These are phyloP conservation scores for sweet orange (Citrus sinensis) DNA, from an alignment of 345 rosid species.

Conservation along the genomic window DVS_A1.0 CM039163.1:2977501-2978000, in stretches of 20 bases:
- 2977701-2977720: neutral
- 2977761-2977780: neutral
- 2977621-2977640: neutral
- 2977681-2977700: neutral
- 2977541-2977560: slow-evolving; percentile 45
- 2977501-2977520: slow-evolving; percentile 13
- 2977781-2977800: neutral
- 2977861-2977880: too few species aligned
- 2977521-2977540: slow-evolving; percentile 31
- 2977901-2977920: too few species aligned
- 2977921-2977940: too few species aligned
- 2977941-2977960: too few species aligned
- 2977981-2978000: too few species aligned
- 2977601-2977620: slow-evolving; percentile 7
- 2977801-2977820: too few species aligned
- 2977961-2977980: too few species aligned
- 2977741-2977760: neutral
- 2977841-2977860: too few species aligned
- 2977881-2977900: too few species aligned
- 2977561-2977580: slow-evolving; percentile 16
- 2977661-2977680: neutral
- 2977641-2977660: neutral
- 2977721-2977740: neutral
- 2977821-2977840: too few species aligned
- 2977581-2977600: slow-evolving; percentile 7